Evolutionary conservation across 257 asterid genomes (phyloP), one percentile per base, ranked within the genome.

Genomic region (Jaltomata sinuosa): DNA sequence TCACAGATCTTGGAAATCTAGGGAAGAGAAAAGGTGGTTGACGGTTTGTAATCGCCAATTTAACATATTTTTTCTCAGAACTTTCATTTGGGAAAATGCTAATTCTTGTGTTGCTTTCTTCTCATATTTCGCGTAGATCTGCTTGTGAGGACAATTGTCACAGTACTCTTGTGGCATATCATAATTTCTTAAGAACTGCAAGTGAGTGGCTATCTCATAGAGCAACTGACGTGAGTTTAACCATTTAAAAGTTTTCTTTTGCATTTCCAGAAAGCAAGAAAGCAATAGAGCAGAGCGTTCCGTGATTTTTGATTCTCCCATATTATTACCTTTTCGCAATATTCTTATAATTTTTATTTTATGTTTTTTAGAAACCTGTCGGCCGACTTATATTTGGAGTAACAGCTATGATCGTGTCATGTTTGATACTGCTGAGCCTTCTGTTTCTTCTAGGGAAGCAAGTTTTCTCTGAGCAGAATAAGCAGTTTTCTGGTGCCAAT

Each of bases 121-220:
- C 86, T 82, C 78, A 69, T 83, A 62, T 84, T 87, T 55, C 47
- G 21, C 57, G 38, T 80, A 90, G 94, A 86, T 87, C 88, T 77
- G 80, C 32, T 77, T 50, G 78, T 84, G 88, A 84, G 87, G 91
- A 88, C 86, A 94, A 89, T 80, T 89, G 61, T 84, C 74, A 84
- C 83, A 83, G 40, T 81, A 38, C 67, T 79, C 84, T 85, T 86
- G 87, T 87, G 85, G 97, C 97, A 74, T 93, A 95, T 89, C 85
- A 34, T 57, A 83, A 89, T 77, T 95, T 95, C 86, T 92, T 94
- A 62, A 85, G 83, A 85, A 85, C 89, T 84, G 91, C 97, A 86
- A 91, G 97, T 91, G 89, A 89, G 85, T 95, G 97, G 97, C 87
- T 95, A 84, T 91, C 99, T 69, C 92, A 89, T 89, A 90, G 95